Conservation (phyloP, 371 early-diverging fungal species). For the Mucor lusitanicus region DNA sequence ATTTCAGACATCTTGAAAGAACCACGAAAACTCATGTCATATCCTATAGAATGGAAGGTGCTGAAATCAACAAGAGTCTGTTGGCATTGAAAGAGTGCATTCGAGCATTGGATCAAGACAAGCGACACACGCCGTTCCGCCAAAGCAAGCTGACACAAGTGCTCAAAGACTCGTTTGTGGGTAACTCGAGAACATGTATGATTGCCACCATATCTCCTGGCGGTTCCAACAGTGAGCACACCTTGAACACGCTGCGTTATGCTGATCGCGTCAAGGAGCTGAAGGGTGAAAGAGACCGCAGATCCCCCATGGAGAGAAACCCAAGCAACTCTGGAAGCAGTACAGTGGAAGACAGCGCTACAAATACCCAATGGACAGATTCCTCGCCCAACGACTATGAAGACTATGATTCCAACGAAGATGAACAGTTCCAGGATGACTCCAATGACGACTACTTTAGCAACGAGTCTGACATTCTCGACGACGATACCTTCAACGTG, state of each 20-base stretch:
- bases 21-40: not conserved
- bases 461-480: constrained; percentile 40
- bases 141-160: constrained; percentile 96
- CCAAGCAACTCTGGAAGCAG: constrained; percentile 16
- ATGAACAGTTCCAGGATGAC: constrained; percentile 25
- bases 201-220: constrained; percentile 95
- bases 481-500: constrained; percentile 50
- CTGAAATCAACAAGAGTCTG: constrained; percentile 97
- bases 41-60: constrained; percentile 82
- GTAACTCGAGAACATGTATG: constrained; percentile 95
- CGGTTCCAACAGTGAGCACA: constrained; percentile 90
- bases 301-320: constrained; percentile 8
- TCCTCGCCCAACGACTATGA: not conserved
- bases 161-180: constrained; percentile 95
- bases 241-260: constrained; percentile 97
- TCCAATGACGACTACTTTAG: constrained; percentile 26
- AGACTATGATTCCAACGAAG: not conserved
- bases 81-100: constrained; percentile 97
- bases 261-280: constrained; percentile 94
- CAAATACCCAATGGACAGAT: not conserved
- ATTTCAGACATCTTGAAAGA: not conserved
- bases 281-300: constrained; percentile 63
- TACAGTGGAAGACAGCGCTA: not conserved
- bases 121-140: constrained; percentile 93
- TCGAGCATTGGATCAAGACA: constrained; percentile 90